phyloP scores from a whole-genome alignment of 768 basidiomycete species.

The Leccinum longicurvipes region DNA sequence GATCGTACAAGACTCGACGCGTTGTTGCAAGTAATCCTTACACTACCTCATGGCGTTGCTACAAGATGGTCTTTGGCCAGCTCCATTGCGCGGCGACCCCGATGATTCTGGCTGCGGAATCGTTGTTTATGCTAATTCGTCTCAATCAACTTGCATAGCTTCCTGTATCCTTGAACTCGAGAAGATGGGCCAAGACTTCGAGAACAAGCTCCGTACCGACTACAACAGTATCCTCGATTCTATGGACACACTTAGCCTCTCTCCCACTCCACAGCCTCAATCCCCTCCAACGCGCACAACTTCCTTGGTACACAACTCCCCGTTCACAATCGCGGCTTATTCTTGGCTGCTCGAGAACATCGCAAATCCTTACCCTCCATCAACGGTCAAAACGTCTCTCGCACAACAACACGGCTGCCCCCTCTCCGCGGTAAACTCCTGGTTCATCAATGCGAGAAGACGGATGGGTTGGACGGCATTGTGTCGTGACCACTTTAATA shows the following conservation, averaged over 20 bases:
- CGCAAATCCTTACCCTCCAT: constrained; percentile 49
- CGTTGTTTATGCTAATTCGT: neutral
- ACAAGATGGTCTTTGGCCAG: neutral
- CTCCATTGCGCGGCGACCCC: neutral
- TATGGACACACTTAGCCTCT: neutral
- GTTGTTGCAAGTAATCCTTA: neutral
- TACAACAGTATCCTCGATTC: neutral
- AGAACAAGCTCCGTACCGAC: neutral
- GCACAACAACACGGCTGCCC: constrained; percentile 18
- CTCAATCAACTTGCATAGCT: neutral
- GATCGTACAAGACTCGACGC: too few species aligned
- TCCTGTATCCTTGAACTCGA: neutral
- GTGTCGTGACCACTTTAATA: constrained; percentile 25
- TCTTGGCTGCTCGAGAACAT: constrained; percentile 45
- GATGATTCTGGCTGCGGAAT: too few species aligned
- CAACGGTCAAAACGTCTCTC: constrained; percentile 27
- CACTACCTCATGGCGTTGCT: neutral
- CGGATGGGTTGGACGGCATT: constrained; percentile 51
- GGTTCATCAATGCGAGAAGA: constrained; percentile 46
- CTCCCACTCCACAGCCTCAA: neutral
- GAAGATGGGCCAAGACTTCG: neutral
- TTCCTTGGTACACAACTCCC: neutral
- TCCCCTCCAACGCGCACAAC: neutral
- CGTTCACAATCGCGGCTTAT: constrained; percentile 26
- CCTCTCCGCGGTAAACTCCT: constrained; percentile 36